These are phyloP conservation scores for Dicorynia guianensis DNA, from an alignment of 306 rosid species.

Conservation along the genomic window DNA sequence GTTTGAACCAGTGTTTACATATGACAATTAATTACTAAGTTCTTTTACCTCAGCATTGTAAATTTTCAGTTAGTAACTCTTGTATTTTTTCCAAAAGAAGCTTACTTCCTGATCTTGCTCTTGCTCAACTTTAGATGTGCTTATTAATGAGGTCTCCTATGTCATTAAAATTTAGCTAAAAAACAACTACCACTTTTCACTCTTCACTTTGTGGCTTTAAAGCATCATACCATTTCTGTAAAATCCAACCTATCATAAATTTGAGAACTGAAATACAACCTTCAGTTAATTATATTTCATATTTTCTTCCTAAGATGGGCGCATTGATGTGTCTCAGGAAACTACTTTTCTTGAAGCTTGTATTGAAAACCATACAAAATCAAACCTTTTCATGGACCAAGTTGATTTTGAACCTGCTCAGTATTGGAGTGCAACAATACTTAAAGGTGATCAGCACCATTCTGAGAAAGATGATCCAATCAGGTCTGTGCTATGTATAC, in stretches of 20 bases:
- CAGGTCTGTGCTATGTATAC: constrained; percentile 56
- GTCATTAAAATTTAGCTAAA: too few relatives aligned
- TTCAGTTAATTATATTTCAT: background rate
- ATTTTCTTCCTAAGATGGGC: constrained; percentile 9
- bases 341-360: constrained; percentile 96
- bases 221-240: constrained; percentile 31
- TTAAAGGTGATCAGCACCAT: constrained; percentile 73
- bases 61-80: too few relatives aligned
- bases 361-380: constrained; percentile 95
- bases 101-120: too few relatives aligned
- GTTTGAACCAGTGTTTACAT: too few relatives aligned
- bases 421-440: constrained; percentile 74
- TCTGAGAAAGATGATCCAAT: constrained; percentile 52
- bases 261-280: background rate
- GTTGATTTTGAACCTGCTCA: constrained; percentile 97
- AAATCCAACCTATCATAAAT: constrained; percentile 8
- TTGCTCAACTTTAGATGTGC: too few relatives aligned
- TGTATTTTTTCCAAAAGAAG: too few relatives aligned
- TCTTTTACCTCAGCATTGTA: too few relatives aligned
- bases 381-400: constrained; percentile 98
- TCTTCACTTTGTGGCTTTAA: constrained; percentile 19
- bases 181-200: background rate
- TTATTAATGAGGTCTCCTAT: too few relatives aligned
- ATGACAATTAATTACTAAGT: too few relatives aligned
- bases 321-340: constrained; percentile 64